Percentiles rank a stretch among this genome's conserved stretches.
These are phyloP conservation scores for Cicer cuneatum DNA, from an alignment of 306 rosid species.

Conservation along the genomic window DNA sequence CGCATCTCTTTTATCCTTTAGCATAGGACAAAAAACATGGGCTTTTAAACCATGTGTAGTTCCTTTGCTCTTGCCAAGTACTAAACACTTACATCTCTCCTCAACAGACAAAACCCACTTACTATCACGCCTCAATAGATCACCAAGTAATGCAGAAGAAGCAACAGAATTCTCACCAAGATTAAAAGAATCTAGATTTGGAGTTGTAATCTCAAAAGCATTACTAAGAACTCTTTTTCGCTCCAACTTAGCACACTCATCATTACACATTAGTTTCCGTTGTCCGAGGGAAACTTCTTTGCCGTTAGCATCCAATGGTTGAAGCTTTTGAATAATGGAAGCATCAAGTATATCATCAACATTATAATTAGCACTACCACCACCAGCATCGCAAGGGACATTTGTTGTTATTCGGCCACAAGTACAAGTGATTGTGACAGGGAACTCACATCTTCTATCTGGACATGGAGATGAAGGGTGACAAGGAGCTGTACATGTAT, in stretches of 20 bases:
- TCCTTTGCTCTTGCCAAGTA: constrained; percentile 81
- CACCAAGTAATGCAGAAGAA: constrained; percentile 68
- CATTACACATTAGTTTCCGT: constrained; percentile 81
- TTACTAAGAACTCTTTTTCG: constrained; percentile 84
- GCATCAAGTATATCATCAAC: constrained; percentile 62
- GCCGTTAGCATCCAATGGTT: constrained; percentile 67
- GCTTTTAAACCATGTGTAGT: constrained; percentile 60
- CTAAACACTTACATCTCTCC: constrained; percentile 85
- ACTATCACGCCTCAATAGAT: constrained; percentile 75
- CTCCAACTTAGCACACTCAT: constrained; percentile 83
- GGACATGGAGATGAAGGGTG: constrained; percentile 86
- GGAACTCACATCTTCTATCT: constrained; percentile 63
- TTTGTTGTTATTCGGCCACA: constrained; percentile 71
- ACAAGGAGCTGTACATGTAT: constrained; percentile 77
- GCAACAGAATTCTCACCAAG: constrained; percentile 66
- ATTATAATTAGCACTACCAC: constrained; percentile 53
- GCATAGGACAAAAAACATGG: constrained; percentile 88
- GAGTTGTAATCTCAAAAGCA: constrained; percentile 75
- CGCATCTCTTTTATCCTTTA: constrained; percentile 85
- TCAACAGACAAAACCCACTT: constrained; percentile 87
- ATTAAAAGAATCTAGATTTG: constrained; percentile 80
- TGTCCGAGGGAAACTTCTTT: constrained; percentile 70
- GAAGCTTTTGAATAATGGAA: constrained; percentile 74
- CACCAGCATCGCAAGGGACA: constrained; percentile 87
- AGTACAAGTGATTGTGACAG: constrained; percentile 76